Evolutionary conservation across 257 asterid genomes (phyloP).

Genomic region (Cordia subcordata): DNA sequence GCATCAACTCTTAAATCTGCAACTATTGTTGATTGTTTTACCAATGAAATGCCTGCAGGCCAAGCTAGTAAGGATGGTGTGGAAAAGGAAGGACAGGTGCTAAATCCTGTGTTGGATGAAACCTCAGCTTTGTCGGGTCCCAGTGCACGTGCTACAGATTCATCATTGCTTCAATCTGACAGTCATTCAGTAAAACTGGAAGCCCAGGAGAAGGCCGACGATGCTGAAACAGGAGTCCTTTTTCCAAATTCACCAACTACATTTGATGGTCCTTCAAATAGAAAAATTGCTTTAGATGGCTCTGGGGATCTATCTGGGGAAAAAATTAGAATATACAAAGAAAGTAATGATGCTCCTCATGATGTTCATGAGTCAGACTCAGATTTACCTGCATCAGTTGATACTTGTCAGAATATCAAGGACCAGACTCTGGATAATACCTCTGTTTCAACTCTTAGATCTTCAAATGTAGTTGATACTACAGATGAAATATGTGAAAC

Average conservation of each 20-base stretch:
- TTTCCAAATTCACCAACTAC: constrained; percentile 1
- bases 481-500: background rate
- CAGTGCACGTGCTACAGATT: background rate
- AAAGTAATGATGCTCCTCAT: background rate
- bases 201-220: background rate
- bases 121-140: background rate
- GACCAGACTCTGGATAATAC: background rate
- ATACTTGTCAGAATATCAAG: too few species aligned
- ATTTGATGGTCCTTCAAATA: constrained; percentile 12
- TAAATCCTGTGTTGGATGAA: background rate
- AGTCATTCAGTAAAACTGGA: background rate
- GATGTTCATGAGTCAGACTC: background rate
- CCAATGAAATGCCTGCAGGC: constrained; percentile 2
- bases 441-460: background rate
- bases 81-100: background rate
- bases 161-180: background rate
- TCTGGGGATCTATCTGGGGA: background rate
- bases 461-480: too few species aligned
- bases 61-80: background rate
- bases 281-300: background rate
- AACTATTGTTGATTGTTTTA: background rate
- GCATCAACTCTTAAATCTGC: too few species aligned
- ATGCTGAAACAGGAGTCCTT: background rate
- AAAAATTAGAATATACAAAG: background rate
- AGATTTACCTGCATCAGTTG: constrained; percentile 14